phyloP scores from a whole-genome alignment of 345 rosid species.

The Arabidopsis arenosa region DNA sequence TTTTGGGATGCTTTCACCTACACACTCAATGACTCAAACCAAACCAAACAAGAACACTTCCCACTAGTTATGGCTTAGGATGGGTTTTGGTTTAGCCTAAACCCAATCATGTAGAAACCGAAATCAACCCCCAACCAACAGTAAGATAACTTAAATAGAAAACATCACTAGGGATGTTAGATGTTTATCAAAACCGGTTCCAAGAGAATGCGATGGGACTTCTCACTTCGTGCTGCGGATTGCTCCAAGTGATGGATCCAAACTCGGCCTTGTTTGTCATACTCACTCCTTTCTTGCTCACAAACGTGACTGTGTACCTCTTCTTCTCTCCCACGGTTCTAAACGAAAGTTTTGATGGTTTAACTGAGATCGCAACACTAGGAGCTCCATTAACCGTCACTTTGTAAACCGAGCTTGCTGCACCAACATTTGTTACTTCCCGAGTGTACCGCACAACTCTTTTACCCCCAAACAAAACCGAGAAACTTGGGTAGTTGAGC shows the following conservation, averaged over 20 bases:
- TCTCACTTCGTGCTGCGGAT: conserved; percentile 65
- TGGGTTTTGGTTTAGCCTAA: conserved; percentile 34
- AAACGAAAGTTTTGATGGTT: conserved; percentile 63
- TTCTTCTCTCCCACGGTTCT: conserved; percentile 68
- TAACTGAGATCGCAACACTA: conserved; percentile 59
- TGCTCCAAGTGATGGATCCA: conserved; percentile 80
- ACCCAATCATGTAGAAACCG: conserved; percentile 38
- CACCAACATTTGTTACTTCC: conserved; percentile 80
- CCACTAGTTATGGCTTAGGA: conserved; percentile 26
- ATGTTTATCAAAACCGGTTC: conserved; percentile 50
- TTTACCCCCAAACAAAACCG: conserved; percentile 66
- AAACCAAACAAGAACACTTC: conserved; percentile 34
- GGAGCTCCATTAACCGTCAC: conserved; percentile 57
- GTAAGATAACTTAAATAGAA: conserved; percentile 31
- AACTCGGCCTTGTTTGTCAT: conserved; percentile 52
- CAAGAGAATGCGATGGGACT: conserved; percentile 84
- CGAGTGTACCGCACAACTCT: conserved; percentile 79
- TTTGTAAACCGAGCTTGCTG: conserved; percentile 59
- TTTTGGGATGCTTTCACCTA: conserved; percentile 31
- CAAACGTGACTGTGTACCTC: conserved; percentile 75
- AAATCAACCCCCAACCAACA: conserved; percentile 2
- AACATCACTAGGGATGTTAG: conserved; percentile 37
- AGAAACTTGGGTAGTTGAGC: conserved; percentile 91
- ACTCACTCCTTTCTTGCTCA: conserved; percentile 56
- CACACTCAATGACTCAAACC: conserved; percentile 28